Evolutionary conservation across 495 filamentous ascomycete genomes (phyloP), one percentile per base, ranked within the genome.

Genomic region (Aspergillus nanangensis): DNA sequence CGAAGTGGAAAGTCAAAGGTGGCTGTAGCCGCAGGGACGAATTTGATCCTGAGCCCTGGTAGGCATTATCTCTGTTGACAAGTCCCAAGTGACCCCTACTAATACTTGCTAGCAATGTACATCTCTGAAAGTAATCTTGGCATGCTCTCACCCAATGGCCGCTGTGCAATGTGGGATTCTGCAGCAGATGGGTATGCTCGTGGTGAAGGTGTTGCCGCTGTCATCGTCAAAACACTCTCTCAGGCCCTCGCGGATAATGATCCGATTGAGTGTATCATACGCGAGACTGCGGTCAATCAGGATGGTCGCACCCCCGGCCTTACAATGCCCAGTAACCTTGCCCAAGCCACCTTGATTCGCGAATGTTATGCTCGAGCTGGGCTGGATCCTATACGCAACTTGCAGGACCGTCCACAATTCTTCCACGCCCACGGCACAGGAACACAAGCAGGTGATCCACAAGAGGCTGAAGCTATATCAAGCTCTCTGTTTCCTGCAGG

Each of bases 301-400:
- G 67, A 68, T 47, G 67, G 67, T 0, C 40, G 52, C 8, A 65
- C 53, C 2, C 61, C 67, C 1, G 76, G 79, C n/a, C 78, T 84
- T 24, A 80, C 75, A 2, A 66, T 77, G 63, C 80, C 79, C 0
- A 76, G 64, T 20, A 63, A 60, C 1, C 58, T 62, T 1, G 77
- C 77, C 3, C 80, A 83, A 62, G 72, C 67, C 57, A 39, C 48
- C 33, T 25, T 80, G 0, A 77, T 82, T 23, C 51, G 61, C 9
- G 50, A 65, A 18, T 67, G 66, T 0, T 81, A 82, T 53, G 44
- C 44, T 11, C 58, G 62, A 8, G 67, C 68, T 2, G 66, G 66
- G 1, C 50, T 78, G 3, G 50, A 61, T n/a, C n/a, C n/a, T 27
- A 41, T 38, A 19, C 4, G 15, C 11, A 23, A 48, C 21, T 10